Evolutionary conservation across 1,284 basidiomycete species (phyloP).

Genomic region (Schizophyllum amplum): DNA sequence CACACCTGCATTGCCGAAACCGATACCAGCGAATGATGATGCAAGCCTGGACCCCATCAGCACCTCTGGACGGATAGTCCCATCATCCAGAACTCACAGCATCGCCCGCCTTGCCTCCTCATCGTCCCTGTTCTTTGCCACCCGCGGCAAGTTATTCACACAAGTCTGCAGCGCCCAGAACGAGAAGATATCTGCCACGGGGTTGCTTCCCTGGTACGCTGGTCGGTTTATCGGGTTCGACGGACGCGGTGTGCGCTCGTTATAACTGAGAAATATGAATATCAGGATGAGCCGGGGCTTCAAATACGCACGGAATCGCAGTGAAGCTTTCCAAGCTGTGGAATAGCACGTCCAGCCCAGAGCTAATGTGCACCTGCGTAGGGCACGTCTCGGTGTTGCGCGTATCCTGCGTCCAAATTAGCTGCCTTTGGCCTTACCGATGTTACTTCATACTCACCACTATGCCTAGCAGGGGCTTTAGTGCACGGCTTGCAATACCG

Average conservation of each 20-base stretch:
- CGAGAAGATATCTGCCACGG: constrained; percentile 94
- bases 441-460: constrained; percentile 30
- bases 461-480: constrained; percentile 88
- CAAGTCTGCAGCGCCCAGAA: constrained; percentile 91
- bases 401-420: constrained; percentile 47
- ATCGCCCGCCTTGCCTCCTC: constrained; percentile 85
- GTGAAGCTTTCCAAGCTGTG: constrained; percentile 93
- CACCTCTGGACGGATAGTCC: neutral
- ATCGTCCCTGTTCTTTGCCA: constrained; percentile 76
- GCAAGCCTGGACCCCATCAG: constrained; percentile 48
- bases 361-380: constrained; percentile 81
- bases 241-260: constrained; percentile 84
- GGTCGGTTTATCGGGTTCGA: constrained; percentile 85
- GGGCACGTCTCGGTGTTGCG: constrained; percentile 83
- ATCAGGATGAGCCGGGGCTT: neutral
- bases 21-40: constrained; percentile 90
- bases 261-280: constrained; percentile 49
- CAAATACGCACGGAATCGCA: constrained; percentile 64
- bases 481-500: constrained; percentile 86
- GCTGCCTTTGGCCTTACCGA: neutral
- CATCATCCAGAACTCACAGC: constrained; percentile 59
- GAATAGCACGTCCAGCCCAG: constrained; percentile 91
- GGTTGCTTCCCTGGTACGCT: constrained; percentile 95
- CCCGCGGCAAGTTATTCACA: constrained; percentile 83
- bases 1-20: constrained; percentile 93